These are phyloP conservation scores for Lasiodiplodia sp. DNA, from an alignment of 2,329 filamentous ascomycete species.

Conservation along the genomic window DNA sequence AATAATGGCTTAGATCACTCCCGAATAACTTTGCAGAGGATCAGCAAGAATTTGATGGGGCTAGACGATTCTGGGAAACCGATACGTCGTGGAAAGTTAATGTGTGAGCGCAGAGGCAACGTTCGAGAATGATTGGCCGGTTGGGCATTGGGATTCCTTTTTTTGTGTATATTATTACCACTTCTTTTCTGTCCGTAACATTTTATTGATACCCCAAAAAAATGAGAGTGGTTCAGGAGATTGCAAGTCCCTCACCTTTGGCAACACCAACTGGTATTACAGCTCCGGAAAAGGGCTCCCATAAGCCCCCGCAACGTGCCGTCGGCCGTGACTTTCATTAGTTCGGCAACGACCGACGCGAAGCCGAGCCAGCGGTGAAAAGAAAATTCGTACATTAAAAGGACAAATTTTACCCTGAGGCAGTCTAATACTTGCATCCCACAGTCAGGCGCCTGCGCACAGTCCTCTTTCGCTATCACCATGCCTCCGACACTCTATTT, in stretches of 20 bases:
- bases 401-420: background rate
- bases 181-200: background rate
- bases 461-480: constrained; percentile 34
- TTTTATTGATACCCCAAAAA: background rate
- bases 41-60: background rate
- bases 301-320: background rate
- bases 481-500: constrained; percentile 64
- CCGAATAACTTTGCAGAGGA: background rate
- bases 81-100: background rate
- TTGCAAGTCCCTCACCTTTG: background rate
- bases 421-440: background rate
- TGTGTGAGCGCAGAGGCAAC: background rate
- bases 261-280: background rate
- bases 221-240: background rate
- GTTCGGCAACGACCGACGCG: constrained; percentile 13
- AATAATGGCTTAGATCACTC: background rate
- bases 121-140: background rate
- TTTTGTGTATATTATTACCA: background rate
- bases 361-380: constrained; percentile 21
- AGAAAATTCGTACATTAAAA: constrained; percentile 6
- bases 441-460: constrained; percentile 4
- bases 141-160: background rate
- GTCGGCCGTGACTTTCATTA: background rate
- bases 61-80: background rate
- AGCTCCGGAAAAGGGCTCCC: background rate